Conservation (phyloP, 2,329 filamentous ascomycete genomes). For the Paraconiothyrium brasiliense region DNA sequence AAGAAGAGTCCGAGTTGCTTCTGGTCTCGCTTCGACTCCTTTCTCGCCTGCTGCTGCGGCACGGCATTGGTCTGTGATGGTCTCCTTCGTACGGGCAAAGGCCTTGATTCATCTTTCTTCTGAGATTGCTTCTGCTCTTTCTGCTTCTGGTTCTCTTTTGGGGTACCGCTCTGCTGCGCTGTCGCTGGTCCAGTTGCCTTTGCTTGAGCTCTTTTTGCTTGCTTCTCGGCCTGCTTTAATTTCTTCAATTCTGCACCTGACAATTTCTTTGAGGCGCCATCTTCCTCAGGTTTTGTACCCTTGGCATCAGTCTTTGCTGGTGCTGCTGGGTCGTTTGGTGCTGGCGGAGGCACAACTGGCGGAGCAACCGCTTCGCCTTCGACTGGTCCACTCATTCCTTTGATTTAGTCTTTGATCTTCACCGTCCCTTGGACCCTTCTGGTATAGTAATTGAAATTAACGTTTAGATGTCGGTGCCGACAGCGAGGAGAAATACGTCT, state of each 20-base stretch:
- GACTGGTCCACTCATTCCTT: slow-evolving; percentile 39
- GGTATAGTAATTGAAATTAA: slow-evolving; percentile 3
- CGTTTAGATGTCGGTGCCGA: slow-evolving; percentile 9
- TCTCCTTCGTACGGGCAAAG: slow-evolving; percentile 44
- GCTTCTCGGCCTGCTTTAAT: slow-evolving; percentile 89
- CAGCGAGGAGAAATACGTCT: slow-evolving; percentile 7
- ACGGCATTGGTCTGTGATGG: slow-evolving; percentile 43
- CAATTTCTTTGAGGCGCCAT: slow-evolving; percentile 61
- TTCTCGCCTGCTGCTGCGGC: slow-evolving; percentile 40
- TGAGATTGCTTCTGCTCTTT: slow-evolving; percentile 46
- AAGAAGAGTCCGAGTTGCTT: slow-evolving; percentile 72
- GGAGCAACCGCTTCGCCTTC: slow-evolving; percentile 27
- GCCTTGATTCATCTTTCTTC: slow-evolving; percentile 45
- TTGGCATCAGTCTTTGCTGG: slow-evolving; percentile 33
- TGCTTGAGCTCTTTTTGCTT: slow-evolving; percentile 79
- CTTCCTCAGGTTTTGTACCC: slow-evolving; percentile 30
- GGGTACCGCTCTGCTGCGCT: slow-evolving; percentile 44
- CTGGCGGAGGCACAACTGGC: slow-evolving; percentile 24
- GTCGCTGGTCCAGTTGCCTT: slow-evolving; percentile 57
- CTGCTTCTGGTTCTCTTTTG: slow-evolving; percentile 45
- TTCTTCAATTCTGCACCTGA: slow-evolving; percentile 86
- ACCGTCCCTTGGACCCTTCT: slow-evolving; percentile 3
- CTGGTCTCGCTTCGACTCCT: slow-evolving; percentile 46
- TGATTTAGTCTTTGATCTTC: slow-evolving; percentile 3
- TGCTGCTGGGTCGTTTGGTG: slow-evolving; percentile 21